A percentile compares a stretch with the other conserved stretches of the same genome.
Evolutionary conservation across 2,329 filamentous ascomycete species (phyloP).

Genomic region (Botrytis paeoniae): DNA sequence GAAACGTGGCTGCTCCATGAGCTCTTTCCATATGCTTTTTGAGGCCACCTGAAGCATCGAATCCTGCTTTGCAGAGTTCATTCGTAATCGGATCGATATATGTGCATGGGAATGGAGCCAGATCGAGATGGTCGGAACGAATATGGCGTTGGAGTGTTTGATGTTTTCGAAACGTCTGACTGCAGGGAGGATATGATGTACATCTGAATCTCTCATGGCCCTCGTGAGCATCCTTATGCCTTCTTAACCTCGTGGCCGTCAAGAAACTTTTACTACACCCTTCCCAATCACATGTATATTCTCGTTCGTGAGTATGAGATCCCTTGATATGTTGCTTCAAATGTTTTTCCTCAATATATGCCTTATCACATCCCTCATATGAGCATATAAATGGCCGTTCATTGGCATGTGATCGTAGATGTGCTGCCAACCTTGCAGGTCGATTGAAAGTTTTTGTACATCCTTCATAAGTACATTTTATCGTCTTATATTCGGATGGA

Average conservation of each 20-base stretch:
- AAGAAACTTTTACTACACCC: conserved; percentile 79
- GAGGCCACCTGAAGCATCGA: conserved; percentile 69
- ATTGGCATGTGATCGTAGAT: conserved; percentile 81
- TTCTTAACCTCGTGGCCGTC: conserved; percentile 71
- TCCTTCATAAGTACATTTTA: conserved; percentile 68
- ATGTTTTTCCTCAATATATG: conserved; percentile 83
- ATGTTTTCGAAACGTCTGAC: conserved; percentile 80
- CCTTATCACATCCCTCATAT: conserved; percentile 70
- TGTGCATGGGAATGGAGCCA: conserved; percentile 69
- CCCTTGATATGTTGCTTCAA: conserved; percentile 81
- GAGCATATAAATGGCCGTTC: conserved; percentile 76
- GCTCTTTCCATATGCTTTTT: conserved; percentile 67
- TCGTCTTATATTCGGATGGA: conserved; percentile 72
- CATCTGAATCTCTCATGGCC: conserved; percentile 74
- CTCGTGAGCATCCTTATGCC: conserved; percentile 76
- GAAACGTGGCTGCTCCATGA: conserved; percentile 66
- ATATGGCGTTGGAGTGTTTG: conserved; percentile 83
- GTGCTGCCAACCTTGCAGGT: conserved; percentile 73
- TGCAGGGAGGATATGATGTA: conserved; percentile 65
- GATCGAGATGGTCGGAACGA: conserved; percentile 67
- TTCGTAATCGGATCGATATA: conserved; percentile 52
- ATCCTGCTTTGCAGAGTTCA: conserved; percentile 62
- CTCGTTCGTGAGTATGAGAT: conserved; percentile 68
- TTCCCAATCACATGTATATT: conserved; percentile 67
- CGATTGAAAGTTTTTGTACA: conserved; percentile 87